Evolutionary conservation across 2,329 filamentous ascomycete genomes (phyloP).

Genomic region (Cytospora mali): DNA sequence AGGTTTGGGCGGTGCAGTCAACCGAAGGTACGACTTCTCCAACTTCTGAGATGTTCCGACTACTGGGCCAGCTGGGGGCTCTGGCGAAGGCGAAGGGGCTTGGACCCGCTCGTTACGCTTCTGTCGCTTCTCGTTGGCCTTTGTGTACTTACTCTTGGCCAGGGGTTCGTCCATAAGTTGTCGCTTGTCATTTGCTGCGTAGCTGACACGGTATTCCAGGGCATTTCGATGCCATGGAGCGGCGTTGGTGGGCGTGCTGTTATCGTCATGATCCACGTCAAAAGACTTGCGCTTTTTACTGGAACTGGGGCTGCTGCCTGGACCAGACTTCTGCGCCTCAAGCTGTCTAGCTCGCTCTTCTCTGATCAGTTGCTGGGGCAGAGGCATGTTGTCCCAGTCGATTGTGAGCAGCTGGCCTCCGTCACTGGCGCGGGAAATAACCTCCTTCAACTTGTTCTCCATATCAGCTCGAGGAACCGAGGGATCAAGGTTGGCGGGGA

Average conservation of each 20-base stretch:
- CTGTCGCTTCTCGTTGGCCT: conserved; percentile 83
- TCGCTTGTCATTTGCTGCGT: conserved; percentile 53
- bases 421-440: conserved; percentile 82
- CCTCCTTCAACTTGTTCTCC: conserved; percentile 80
- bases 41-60: conserved; percentile 81
- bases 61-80: conserved; percentile 68
- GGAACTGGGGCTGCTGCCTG: conserved; percentile 27
- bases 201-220: conserved; percentile 77
- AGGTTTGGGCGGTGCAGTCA: conserved; percentile 87
- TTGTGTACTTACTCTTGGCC: conserved; percentile 80
- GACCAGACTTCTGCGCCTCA: conserved; percentile 25
- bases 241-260: conserved; percentile 44
- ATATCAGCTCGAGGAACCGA: conserved; percentile 70
- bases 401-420: conserved; percentile 69
- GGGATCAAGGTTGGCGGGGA: conserved; percentile 67
- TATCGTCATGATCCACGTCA: conserved; percentile 60
- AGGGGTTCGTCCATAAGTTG: conserved; percentile 45
- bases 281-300: conserved; percentile 81
- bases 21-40: conserved; percentile 92
- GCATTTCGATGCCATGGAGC: conserved; percentile 70
- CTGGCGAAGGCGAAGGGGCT: conserved; percentile 60
- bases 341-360: conserved; percentile 58
- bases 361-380: conserved; percentile 83
- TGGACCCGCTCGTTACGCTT: conserved; percentile 72
- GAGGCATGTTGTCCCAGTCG: conserved; percentile 80